Base-by-base conservation (phyloP, 139 green algal species). In the Coelastrella sp. region DNA sequence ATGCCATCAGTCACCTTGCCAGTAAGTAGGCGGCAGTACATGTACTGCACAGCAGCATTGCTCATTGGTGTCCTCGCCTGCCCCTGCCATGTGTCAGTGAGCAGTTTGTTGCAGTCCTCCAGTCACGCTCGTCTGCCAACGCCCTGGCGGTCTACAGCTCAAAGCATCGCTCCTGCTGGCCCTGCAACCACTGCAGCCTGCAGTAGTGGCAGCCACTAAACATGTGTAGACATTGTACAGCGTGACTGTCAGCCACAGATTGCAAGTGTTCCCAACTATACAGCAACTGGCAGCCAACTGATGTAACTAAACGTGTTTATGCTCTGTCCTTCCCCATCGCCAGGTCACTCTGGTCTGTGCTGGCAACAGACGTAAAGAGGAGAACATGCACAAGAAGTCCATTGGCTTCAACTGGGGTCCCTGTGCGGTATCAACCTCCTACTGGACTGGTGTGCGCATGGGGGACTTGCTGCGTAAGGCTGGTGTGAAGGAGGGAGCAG, bases 321-420 rank as follows among this genome's bases (percentile, higher is more conserved):
- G 61, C 61, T 71, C 10, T 13, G 11, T 19, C 8, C 11, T 71
- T 71, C 61, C 11, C 10, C 61, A 71, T 16, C 73, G 16, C 73
- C 23, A 60, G 23, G 88, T 96, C 54, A 98, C 95, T 7, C 91
- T 98, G 8, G 96, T 96, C 16, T 99, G 97, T 93, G 97, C 97
- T 20, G 88, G 88, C 79, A 91, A 91, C 88, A 59, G 98, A 5
- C 96, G 98, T 75, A 99, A 99, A 93, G 98, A 99, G 91, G 93
- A 99, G 93, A 99, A 99, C 94, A 99, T 99, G 97, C 85, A 98
- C 19, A 99, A 99, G 92, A 98, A 99, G 95, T 97, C 95, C 13
- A 99, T 98, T 47, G 98, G 88, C 5, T 99, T 99, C 94, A 98
- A 96, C 91, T 99, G 97, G 97, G 97, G 97, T 1, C 92, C 96